Evolutionary conservation across 768 basidiomycete species (phyloP).

Genomic region (Russula compacta): DNA sequence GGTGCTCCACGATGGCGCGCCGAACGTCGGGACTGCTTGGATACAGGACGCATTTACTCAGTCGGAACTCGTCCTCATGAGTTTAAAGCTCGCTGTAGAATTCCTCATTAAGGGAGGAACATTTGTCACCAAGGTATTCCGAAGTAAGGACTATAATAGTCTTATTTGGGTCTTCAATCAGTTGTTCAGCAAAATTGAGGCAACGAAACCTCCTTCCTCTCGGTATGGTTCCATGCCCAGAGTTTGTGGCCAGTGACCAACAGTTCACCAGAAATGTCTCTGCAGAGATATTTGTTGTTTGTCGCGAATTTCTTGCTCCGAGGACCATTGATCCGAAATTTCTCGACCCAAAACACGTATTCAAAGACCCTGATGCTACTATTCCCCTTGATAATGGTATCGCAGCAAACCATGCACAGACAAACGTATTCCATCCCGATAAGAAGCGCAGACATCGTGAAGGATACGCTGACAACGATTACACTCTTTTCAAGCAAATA

Average conservation of each 20-base stretch:
- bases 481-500: conserved; percentile 74
- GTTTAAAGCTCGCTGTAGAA: conserved; percentile 89
- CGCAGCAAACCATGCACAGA: conserved; percentile 58
- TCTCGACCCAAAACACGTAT: conserved; percentile 94
- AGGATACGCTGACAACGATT: conserved; percentile 92
- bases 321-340: conserved; percentile 97
- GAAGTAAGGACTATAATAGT: conserved; percentile 96
- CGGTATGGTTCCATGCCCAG: conserved; percentile 43
- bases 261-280: conserved; percentile 74
- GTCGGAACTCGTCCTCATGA: conserved; percentile 93
- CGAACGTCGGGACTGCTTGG: conserved; percentile 99
- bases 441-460: conserved; percentile 90
- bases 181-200: conserved; percentile 92
- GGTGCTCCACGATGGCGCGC: conserved; percentile 97
- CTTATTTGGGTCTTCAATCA: conserved; percentile 99
- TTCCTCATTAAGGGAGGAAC: conserved; percentile 89
- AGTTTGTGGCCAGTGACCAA: background rate
- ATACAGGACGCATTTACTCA: conserved; percentile 97
- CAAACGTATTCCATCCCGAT: conserved; percentile 95
- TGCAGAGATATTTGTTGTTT: conserved; percentile 99
- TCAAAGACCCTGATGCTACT: conserved; percentile 72
- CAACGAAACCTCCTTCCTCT: conserved; percentile 96
- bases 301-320: conserved; percentile 89
- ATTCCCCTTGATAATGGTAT: conserved; percentile 42
- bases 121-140: conserved; percentile 97